These are phyloP conservation scores for Penicillium concentricum DNA, from an alignment of 2,329 filamentous ascomycete species.

Conservation along the genomic window DNA sequence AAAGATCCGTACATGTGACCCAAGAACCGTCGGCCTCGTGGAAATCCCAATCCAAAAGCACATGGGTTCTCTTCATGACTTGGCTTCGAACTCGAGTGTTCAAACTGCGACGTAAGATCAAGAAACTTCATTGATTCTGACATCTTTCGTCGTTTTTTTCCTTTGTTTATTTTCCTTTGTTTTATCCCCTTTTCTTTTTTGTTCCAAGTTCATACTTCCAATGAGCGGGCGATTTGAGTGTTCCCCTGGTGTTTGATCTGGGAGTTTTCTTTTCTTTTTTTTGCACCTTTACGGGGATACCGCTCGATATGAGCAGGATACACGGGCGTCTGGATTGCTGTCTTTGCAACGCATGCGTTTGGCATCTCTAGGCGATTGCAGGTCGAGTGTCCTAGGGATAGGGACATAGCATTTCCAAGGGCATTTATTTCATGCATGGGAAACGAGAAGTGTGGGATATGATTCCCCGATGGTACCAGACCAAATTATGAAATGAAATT, in stretches of 20 bases:
- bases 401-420: constrained; percentile 2
- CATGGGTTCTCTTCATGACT: constrained; percentile 56
- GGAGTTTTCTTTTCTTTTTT: neutral
- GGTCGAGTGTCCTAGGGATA: constrained; percentile 5
- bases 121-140: constrained; percentile 24
- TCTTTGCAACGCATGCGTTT: constrained; percentile 4
- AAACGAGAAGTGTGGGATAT: constrained; percentile 6
- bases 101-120: constrained; percentile 46
- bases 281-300: constrained; percentile 5
- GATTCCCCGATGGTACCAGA: constrained; percentile 1
- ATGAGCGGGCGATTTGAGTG: constrained; percentile 12
- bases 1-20: neutral
- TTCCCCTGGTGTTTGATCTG: constrained; percentile 6
- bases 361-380: constrained; percentile 2
- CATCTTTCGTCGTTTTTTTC: constrained; percentile 25
- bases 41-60: constrained; percentile 36
- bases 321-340: constrained; percentile 7
- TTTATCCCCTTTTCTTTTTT: neutral
- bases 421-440: constrained; percentile 7
- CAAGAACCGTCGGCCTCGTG: constrained; percentile 23
- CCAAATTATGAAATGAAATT: constrained; percentile 4
- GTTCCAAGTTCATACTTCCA: constrained; percentile 2
- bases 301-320: constrained; percentile 5
- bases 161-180: neutral
- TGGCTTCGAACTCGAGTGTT: constrained; percentile 58